A percentile compares a stretch with the other conserved stretches of the same genome.
Conservation (phyloP, 2,329 filamentous ascomycete species). For the Botrytis aclada region DNA sequence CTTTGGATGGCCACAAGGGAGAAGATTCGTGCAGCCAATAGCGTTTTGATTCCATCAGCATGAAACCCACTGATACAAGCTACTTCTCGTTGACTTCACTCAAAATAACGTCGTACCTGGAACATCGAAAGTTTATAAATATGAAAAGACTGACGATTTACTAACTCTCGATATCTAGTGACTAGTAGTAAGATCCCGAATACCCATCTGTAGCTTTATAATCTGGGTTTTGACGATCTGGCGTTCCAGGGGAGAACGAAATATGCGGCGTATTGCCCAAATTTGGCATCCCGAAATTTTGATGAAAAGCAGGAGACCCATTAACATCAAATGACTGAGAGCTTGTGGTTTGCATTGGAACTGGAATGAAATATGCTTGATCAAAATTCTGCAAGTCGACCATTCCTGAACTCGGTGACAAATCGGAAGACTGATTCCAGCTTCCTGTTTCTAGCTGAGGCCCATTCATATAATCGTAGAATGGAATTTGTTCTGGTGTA, state of each 20-base stretch:
- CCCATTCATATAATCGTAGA: background rate
- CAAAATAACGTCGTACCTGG: too few species aligned
- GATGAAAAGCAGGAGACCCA: background rate
- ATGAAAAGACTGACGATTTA: fast-evolving
- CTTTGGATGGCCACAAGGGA: too few species aligned
- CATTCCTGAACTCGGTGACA: background rate
- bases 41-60: background rate
- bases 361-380: background rate
- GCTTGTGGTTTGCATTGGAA: background rate
- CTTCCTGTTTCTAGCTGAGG: background rate
- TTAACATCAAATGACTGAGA: background rate
- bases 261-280: background rate
- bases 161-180: too few species aligned
- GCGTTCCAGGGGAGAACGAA: background rate
- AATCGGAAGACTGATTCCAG: background rate
- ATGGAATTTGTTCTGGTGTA: background rate
- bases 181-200: background rate
- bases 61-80: too few species aligned
- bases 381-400: background rate
- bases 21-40: fast-evolving
- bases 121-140: background rate
- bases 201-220: background rate
- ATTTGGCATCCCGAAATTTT: background rate
- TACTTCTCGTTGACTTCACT: background rate
- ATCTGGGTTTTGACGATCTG: background rate